Conservation (phyloP, 208 protist genomes). For the Leishmania guyanensis region DNA sequence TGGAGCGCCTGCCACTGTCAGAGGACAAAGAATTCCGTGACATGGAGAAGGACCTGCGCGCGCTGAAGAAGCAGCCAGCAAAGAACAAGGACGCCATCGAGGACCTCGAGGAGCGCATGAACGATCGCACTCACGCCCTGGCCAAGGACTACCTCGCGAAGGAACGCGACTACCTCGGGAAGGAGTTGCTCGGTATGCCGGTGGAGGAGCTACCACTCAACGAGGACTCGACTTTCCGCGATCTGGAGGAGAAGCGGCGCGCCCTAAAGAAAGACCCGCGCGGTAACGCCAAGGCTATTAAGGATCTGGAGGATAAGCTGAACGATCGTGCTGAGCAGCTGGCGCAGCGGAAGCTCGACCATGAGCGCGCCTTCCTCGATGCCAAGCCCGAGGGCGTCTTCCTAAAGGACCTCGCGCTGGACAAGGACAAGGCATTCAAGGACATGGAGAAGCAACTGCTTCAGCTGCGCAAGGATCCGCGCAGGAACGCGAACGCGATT, state of each 20-base stretch:
- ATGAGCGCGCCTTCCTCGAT: slow-evolving; percentile 62
- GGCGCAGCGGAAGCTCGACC: slow-evolving; percentile 51
- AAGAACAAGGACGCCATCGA: slow-evolving; percentile 66
- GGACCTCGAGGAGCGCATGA: slow-evolving; percentile 65
- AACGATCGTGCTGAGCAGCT: slow-evolving; percentile 63
- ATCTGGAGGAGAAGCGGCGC: slow-evolving; percentile 62
- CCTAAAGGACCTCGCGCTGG: slow-evolving; percentile 53
- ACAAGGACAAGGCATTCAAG: slow-evolving; percentile 60
- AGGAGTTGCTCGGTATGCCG: slow-evolving; percentile 59
- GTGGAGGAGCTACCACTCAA: slow-evolving; percentile 61
- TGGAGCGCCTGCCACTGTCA: slow-evolving; percentile 57
- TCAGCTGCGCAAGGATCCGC: slow-evolving; percentile 46
- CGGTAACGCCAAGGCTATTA: slow-evolving; percentile 45
- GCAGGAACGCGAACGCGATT: slow-evolving; percentile 43
- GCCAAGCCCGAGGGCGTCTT: slow-evolving; percentile 59
- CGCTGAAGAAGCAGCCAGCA: slow-evolving; percentile 65
- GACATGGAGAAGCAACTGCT: slow-evolving; percentile 56
- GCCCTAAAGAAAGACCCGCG: slow-evolving; percentile 51
- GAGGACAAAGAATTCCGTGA: slow-evolving; percentile 67
- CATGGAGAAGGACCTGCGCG: slow-evolving; percentile 67
- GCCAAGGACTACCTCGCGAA: slow-evolving; percentile 60
- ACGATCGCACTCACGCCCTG: slow-evolving; percentile 67
- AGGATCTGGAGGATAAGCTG: slow-evolving; percentile 60
- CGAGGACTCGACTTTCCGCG: slow-evolving; percentile 58
- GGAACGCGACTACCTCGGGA: slow-evolving; percentile 54